Percentiles rank a stretch among this genome's conserved stretches.
These are phyloP conservation scores for Colletotrichum tanaceti DNA, from an alignment of 2,329 filamentous ascomycete genomes.

Conservation along the genomic window DNA sequence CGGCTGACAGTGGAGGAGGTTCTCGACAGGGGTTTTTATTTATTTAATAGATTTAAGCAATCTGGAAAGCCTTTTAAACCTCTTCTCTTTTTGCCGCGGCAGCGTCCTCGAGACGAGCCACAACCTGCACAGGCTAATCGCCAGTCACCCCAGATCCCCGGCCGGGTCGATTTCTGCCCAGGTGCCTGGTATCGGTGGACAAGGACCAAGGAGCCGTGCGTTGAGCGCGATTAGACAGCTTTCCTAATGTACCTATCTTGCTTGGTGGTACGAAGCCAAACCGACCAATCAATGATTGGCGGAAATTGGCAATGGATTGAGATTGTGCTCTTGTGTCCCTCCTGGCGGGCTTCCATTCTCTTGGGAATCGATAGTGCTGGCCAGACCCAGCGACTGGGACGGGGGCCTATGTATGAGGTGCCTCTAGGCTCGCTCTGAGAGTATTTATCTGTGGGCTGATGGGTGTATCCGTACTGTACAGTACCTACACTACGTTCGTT, in stretches of 20 bases:
- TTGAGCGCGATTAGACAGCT: constrained; percentile 23
- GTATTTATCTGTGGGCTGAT: constrained; percentile 19
- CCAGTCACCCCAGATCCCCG: constrained; percentile 43
- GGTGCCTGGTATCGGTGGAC: neutral
- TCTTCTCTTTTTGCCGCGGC: neutral
- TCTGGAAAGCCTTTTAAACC: neutral
- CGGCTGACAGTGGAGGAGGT: neutral
- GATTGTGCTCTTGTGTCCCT: constrained; percentile 22
- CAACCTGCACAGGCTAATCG: constrained; percentile 23
- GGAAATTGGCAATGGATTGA: constrained; percentile 36
- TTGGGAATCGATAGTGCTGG: constrained; percentile 39
- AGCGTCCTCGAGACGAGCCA: constrained; percentile 4
- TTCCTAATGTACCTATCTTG: constrained; percentile 19
- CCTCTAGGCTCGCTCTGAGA: neutral
- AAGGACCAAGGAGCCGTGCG: constrained; percentile 16
- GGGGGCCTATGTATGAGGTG: constrained; percentile 16
- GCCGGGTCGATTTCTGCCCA: constrained; percentile 41
- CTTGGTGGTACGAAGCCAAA: constrained; percentile 18
- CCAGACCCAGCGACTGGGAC: constrained; percentile 31
- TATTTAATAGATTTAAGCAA: too few relatives aligned
- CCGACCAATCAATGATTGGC: constrained; percentile 38
- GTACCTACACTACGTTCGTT: too few relatives aligned
- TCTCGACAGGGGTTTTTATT: constrained; percentile 14
- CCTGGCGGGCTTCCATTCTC: constrained; percentile 27
- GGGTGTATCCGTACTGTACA: too few relatives aligned